Evolutionary conservation across 208 protist genomes (phyloP), one percentile per base, ranked within the genome.

Genomic region (Angomonas ambiguus): DNA sequence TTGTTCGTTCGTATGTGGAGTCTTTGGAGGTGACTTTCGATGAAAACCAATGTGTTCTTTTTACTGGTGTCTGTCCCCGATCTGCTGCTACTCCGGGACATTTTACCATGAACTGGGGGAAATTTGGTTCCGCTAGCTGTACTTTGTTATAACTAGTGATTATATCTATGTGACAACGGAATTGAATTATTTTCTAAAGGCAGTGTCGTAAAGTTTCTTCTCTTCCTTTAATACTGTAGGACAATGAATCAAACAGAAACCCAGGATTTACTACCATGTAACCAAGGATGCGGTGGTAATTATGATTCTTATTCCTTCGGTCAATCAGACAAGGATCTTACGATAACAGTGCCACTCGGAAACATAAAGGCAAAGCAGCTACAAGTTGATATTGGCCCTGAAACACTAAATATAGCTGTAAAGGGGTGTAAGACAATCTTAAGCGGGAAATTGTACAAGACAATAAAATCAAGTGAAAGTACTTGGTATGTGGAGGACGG

Each of bases 401-500:
- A 66, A 6, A 58, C 31, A 5, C 57, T 95, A 25, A 71, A 56
- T 25, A 78, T 92, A 11, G 73, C 80, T 31, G 62, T 89, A 38
- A 80, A 75, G 13, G 72, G 70, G 5, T 66, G 74, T 45, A 65
- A 64, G 45, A 66, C 76, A 13, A 56, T 94, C 51, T 51, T 96
- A 38, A 69, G 72, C n/a, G 91, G 91, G 10, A 74, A 79, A 30
- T 69, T 96, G 32, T 96, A 82, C 77, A 88, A 78, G 42, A 78
- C 80, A 8, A 75, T 96, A 28, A 96, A 94, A 51, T 76, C 76
- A 10, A 71, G 71, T 48, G 91, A 94, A 24, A 86, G 86, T 65
- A 93, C 86, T 27, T 96, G 91, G 91, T 88, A 74, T 61, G 76
- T 96, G 51, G 77, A 92, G 51, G 87, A 96, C 58, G 69, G 72